These are phyloP conservation scores for Lactuca sativa DNA, from an alignment of 129 eudicot species.

Conservation along the genomic window DNA sequence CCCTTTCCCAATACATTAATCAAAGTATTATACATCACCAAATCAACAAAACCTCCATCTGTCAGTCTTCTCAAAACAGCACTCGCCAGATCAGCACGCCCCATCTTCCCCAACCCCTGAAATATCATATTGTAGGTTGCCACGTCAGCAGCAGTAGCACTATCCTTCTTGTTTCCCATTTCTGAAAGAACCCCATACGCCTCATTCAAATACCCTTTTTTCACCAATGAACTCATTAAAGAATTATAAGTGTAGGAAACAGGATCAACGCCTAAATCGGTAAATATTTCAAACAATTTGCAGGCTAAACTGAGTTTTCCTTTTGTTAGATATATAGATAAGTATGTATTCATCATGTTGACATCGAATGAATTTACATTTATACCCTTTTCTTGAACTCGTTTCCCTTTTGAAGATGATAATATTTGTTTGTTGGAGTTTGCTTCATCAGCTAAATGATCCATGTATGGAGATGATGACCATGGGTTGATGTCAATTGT, in stretches of 20 bases:
- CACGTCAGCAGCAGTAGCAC: conserved; percentile 62
- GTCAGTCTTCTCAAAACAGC: conserved; percentile 58
- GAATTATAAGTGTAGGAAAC: conserved; percentile 81
- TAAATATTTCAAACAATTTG: conserved; percentile 73
- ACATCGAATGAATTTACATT: conserved; percentile 61
- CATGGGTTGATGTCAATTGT: conserved; percentile 55
- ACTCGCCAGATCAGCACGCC: conserved; percentile 75
- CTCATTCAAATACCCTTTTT: conserved; percentile 77
- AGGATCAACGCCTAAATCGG: conserved; percentile 61
- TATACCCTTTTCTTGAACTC: conserved; percentile 57
- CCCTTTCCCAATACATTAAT: conserved; percentile 87
- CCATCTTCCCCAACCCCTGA: conserved; percentile 85
- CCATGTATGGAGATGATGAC: conserved; percentile 93
- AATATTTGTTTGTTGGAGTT: conserved; percentile 29
- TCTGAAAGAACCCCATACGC: conserved; percentile 77
- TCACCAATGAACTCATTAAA: conserved; percentile 84
- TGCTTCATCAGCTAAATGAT: conserved; percentile 58
- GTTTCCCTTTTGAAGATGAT: conserved; percentile 48
- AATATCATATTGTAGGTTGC: conserved; percentile 81
- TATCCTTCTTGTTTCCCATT: conserved; percentile 55
- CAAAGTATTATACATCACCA: conserved; percentile 89
- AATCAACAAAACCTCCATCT: conserved; percentile 73
- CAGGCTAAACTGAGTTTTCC: conserved; percentile 92
- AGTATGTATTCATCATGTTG: conserved; percentile 86
- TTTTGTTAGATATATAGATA: conserved; percentile 78